Conservation (phyloP, 1,284 basidiomycete species). For the Mycosarcoma maydis region DNA sequence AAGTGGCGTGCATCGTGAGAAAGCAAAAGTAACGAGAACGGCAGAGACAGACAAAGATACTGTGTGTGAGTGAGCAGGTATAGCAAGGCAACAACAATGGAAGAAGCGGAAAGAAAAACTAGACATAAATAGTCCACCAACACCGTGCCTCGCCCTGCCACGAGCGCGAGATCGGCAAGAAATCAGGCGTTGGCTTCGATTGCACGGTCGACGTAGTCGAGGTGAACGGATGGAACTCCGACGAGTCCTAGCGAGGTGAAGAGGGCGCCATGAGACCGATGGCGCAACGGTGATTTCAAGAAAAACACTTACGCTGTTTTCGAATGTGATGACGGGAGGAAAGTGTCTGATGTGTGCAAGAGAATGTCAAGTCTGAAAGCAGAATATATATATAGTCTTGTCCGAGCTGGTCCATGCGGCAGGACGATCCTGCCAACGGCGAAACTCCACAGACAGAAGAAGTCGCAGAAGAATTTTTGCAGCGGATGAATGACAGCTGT, state of each 20-base stretch:
- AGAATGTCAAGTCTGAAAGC: neutral
- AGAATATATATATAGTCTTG: slow-evolving; percentile 14
- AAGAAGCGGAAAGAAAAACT: too few species aligned
- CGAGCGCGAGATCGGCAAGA: neutral
- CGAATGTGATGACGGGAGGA: slow-evolving; percentile 1
- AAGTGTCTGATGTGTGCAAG: neutral
- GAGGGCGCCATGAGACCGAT: neutral
- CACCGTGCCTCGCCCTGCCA: too few species aligned
- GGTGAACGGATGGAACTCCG: neutral
- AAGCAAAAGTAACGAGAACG: neutral
- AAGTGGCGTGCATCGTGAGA: slow-evolving; percentile 46
- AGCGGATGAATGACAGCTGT: neutral
- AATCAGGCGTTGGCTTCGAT: neutral
- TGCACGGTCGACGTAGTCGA: neutral
- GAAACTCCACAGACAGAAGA: slow-evolving; percentile 32
- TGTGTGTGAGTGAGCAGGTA: slow-evolving; percentile 54
- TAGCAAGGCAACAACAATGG: slow-evolving; percentile 1
- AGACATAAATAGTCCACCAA: too few species aligned
- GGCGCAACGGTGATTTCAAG: too few species aligned
- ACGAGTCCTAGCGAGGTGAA: neutral
- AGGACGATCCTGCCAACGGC: slow-evolving; percentile 13
- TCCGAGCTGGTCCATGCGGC: slow-evolving; percentile 36
- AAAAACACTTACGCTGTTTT: slow-evolving; percentile 24
- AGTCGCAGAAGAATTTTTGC: neutral
- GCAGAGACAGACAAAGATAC: slow-evolving; percentile 2